Base-by-base conservation (phyloP, 129 eudicot genomes). In the Arctium lappa region DNA sequence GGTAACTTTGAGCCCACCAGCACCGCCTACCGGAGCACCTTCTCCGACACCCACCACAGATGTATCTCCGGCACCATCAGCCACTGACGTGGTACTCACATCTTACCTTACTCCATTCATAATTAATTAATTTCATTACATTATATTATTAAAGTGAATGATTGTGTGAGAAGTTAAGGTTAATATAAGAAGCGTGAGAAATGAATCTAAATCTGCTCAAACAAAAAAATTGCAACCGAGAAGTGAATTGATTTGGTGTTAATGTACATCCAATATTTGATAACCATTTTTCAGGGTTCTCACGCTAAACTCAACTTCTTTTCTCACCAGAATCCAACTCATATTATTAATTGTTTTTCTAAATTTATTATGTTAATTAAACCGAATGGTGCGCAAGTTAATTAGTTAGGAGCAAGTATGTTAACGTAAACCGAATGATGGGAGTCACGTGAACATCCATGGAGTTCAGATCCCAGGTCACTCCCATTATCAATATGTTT, bases 21-120 rank as follows among this genome's bases (percentile, higher is more conserved):
- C 86, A 18, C 94, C 94, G 2, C 91, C 91, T 1, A 76, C 82
- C 0, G 90, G 84, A 65, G 87, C 91, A 72, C 94, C 91, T 13
- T 79, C 86, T 33, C 91, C 94, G 11, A 60, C 84, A 2, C 38
- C 33, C 38, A 65, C 72, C 2, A 34, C 84, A 37, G 80, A 50
- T 44, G 13, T 34, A 13, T 84, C 91, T 32, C 91, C 91, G 3
- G 88, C 89, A 6, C 91, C 94, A 8, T 42, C 86, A 30, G 81
- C 94, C 18, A 68, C 88, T 32, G 94, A 88, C 74, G 77, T 78
- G 90, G 91, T 88, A 88, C 68, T 11, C 27, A 33, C 69, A 16
- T 36, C 33, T 87, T 73, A 81, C 73, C 34, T 16, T 34, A 38
- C 73, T 36, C 37, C 6, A 27, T 8, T 72, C 27, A 22, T 22